Percentiles rank a stretch among this genome's conserved stretches.
These are phyloP conservation scores for Colletotrichum tamarilloi DNA, from an alignment of 2,329 filamentous ascomycete species.

Conservation along the genomic window DNA sequence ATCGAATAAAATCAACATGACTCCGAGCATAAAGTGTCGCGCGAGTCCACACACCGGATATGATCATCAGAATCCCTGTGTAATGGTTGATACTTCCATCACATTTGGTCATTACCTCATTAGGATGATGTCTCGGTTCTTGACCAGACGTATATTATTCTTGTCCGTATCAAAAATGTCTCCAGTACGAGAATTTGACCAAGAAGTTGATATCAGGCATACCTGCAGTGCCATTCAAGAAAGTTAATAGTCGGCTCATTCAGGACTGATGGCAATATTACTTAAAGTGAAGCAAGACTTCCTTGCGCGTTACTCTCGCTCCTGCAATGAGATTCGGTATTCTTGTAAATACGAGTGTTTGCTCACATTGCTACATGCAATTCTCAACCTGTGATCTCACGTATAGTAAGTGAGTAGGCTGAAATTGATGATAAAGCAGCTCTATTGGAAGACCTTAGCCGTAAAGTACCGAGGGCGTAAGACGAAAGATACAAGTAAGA, in stretches of 20 bases:
- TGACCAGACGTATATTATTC: slow-evolving; percentile 55
- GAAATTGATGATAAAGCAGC: not conserved
- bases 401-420: not conserved
- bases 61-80: slow-evolving; percentile 67
- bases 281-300: not conserved
- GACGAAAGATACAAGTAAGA: not conserved
- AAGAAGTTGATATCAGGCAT: slow-evolving; percentile 46
- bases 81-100: slow-evolving; percentile 66
- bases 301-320: not conserved
- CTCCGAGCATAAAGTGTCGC: not conserved
- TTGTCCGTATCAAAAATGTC: slow-evolving; percentile 45
- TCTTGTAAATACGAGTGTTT: not conserved
- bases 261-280: not conserved
- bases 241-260: not conserved
- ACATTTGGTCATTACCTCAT: slow-evolving; percentile 54
- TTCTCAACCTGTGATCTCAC: not conserved
- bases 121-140: slow-evolving; percentile 59
- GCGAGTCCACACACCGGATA: slow-evolving; percentile 57
- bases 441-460: not conserved
- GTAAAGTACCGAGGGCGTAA: not conserved
- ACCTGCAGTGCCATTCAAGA: not conserved
- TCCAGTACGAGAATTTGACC: slow-evolving; percentile 44
- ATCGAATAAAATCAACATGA: not conserved
- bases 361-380: not conserved
- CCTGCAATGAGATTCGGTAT: not conserved